Evolutionary conservation across 768 basidiomycete species (phyloP).

Genomic region (Termitomyces sp.): DNA sequence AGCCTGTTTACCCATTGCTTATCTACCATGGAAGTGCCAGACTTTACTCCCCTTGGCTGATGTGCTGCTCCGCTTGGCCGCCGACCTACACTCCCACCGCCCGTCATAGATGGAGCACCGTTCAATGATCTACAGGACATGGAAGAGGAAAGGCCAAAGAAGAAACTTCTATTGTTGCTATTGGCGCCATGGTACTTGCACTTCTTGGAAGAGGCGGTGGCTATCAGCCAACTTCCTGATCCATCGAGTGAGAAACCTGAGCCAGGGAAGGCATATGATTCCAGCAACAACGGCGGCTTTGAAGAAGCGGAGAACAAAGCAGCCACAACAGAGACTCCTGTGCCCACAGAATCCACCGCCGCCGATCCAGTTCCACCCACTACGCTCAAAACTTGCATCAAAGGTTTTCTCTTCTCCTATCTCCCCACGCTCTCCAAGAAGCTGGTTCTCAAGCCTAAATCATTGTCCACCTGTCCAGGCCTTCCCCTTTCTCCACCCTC

Average conservation of each 20-base stretch:
- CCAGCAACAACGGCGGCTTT: not conserved
- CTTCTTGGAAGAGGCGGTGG: slow-evolving; percentile 49
- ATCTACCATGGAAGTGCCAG: slow-evolving; percentile 38
- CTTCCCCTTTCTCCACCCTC: slow-evolving; percentile 54
- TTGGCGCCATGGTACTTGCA: slow-evolving; percentile 54
- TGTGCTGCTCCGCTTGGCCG: slow-evolving; percentile 22
- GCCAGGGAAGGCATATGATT: not conserved
- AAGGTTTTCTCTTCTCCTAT: slow-evolving; percentile 57
- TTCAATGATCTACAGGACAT: slow-evolving; percentile 23
- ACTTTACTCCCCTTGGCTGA: slow-evolving; percentile 44
- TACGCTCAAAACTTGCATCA: slow-evolving; percentile 45
- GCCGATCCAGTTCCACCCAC: slow-evolving; percentile 3
- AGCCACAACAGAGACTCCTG: not conserved
- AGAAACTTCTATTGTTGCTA: slow-evolving; percentile 33
- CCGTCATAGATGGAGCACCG: slow-evolving; percentile 21
- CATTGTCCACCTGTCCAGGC: slow-evolving; percentile 22
- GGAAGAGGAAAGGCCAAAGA: slow-evolving; percentile 7
- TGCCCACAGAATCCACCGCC: not conserved
- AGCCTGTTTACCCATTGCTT: not conserved
- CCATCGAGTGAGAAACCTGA: not conserved
- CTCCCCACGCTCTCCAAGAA: slow-evolving; percentile 44
- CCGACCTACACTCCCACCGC: slow-evolving; percentile 15
- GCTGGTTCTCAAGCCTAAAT: slow-evolving; percentile 15
- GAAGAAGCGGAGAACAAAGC: not conserved
- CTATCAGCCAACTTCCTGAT: slow-evolving; percentile 24